Percentiles rank a stretch among this genome's conserved stretches.
phyloP scores from a whole-genome alignment of 768 basidiomycete species.

The Suillus weaverae region DNA sequence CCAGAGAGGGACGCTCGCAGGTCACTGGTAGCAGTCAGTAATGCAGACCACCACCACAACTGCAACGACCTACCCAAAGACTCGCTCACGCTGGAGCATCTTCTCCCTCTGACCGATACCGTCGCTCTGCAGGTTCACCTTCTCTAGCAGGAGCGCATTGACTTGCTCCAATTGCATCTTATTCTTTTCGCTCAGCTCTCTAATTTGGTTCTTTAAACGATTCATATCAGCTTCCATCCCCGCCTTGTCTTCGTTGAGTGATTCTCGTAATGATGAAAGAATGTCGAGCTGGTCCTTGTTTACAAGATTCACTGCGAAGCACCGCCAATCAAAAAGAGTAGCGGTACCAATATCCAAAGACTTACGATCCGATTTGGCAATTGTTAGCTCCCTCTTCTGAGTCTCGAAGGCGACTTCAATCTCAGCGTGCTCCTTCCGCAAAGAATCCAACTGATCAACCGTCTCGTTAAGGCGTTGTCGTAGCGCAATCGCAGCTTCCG shows the following conservation, averaged over 20 bases:
- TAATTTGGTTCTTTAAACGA: slow-evolving; percentile 63
- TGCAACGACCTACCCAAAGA: slow-evolving; percentile 62
- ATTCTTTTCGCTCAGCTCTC: slow-evolving; percentile 77
- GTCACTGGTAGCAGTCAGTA: slow-evolving; percentile 49
- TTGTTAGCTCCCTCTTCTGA: slow-evolving; percentile 65
- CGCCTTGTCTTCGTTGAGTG: slow-evolving; percentile 85
- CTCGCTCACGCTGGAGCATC: slow-evolving; percentile 83
- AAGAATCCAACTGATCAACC: slow-evolving; percentile 71
- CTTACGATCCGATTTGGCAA: slow-evolving; percentile 86
- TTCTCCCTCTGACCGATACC: slow-evolving; percentile 88
- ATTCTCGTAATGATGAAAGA: slow-evolving; percentile 80
- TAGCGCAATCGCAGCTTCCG: slow-evolving; percentile 86
- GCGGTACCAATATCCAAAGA: slow-evolving; percentile 8
- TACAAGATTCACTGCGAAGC: slow-evolving; percentile 72
- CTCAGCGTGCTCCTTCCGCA: slow-evolving; percentile 68
- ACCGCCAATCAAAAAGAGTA: slow-evolving; percentile 11
- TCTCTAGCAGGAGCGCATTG: slow-evolving; percentile 83
- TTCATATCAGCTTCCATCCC: slow-evolving; percentile 69
- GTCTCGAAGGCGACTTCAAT: slow-evolving; percentile 70
- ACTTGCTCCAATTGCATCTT: slow-evolving; percentile 90
- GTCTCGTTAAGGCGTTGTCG: slow-evolving; percentile 87
- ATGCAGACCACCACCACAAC: slow-evolving; percentile 2
- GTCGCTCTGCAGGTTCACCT: slow-evolving; percentile 86
- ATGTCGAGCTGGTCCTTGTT: slow-evolving; percentile 94
- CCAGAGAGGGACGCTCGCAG: slow-evolving; percentile 75